phyloP scores from a whole-genome alignment of 345 rosid genomes.

The Aquilaria malaccensis region DNA sequence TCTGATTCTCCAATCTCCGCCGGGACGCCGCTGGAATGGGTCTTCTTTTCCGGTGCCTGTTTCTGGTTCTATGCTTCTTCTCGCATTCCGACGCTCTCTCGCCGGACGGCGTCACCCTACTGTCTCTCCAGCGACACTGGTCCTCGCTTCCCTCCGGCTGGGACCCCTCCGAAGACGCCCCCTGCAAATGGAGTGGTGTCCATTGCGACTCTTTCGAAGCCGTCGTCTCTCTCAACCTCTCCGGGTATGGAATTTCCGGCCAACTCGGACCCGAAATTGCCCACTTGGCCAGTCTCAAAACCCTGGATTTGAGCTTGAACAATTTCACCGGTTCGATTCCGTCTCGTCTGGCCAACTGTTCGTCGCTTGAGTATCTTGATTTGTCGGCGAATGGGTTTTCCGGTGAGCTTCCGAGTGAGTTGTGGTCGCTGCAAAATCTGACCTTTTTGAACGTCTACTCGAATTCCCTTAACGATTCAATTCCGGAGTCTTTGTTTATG shows the following conservation, averaged over 20 bases:
- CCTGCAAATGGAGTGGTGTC: conserved; percentile 61
- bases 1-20: too few species aligned
- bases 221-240: conserved; percentile 42
- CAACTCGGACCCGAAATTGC: conserved; percentile 52
- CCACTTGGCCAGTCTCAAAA: conserved; percentile 25
- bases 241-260: conserved; percentile 41
- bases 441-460: conserved; percentile 22
- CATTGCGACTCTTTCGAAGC: conserved; percentile 22
- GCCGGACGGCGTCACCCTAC: conserved; percentile 39
- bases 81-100: too few species aligned
- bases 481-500: conserved; percentile 51
- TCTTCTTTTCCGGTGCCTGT: not conserved
- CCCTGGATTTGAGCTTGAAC: conserved; percentile 49
- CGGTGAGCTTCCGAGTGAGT: conserved; percentile 41
- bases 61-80: conserved; percentile 27
- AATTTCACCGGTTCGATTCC: conserved; percentile 48
- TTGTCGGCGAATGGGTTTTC: conserved; percentile 44
- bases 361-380: conserved; percentile 38
- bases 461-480: conserved; percentile 48
- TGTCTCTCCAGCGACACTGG: conserved; percentile 46
- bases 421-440: conserved; percentile 34
- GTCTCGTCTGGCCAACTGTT: conserved; percentile 42
- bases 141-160: conserved; percentile 41
- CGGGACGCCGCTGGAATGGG: too few species aligned
- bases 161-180: conserved; percentile 44